Evolutionary conservation across 208 protist species (phyloP).

Genomic region (Endotrypanum monterogeii): DNA sequence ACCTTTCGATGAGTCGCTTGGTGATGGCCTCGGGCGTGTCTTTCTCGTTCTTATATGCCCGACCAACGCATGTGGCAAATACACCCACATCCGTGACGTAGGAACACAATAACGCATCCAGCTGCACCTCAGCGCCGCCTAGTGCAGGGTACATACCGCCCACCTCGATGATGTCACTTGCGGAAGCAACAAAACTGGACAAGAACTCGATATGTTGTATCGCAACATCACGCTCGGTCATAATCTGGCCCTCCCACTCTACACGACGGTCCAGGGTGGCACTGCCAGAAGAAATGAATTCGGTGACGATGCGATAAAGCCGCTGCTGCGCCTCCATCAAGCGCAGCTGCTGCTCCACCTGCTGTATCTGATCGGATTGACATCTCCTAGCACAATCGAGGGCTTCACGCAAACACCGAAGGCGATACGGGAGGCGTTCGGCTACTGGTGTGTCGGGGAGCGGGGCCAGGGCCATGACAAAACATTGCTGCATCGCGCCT

Average conservation of each 20-base stretch:
- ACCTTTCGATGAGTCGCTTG: conserved; percentile 60
- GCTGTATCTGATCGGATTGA: conserved; percentile 63
- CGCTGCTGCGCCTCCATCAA: conserved; percentile 77
- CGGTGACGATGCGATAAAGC: conserved; percentile 54
- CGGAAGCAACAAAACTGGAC: conserved; percentile 53
- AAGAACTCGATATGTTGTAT: conserved; percentile 70
- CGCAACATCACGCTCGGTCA: conserved; percentile 73
- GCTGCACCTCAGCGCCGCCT: conserved; percentile 86
- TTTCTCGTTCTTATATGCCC: conserved; percentile 51
- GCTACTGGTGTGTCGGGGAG: conserved; percentile 53
- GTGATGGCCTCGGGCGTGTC: conserved; percentile 57
- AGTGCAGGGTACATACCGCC: conserved; percentile 79
- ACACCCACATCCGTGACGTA: conserved; percentile 62
- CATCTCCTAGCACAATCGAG: conserved; percentile 71
- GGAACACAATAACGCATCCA: conserved; percentile 64
- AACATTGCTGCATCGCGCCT: conserved; percentile 76
- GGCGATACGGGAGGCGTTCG: conserved; percentile 74
- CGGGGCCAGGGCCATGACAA: conserved; percentile 65
- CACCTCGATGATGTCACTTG: conserved; percentile 58
- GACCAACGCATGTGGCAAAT: conserved; percentile 62
- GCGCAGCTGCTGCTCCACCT: conserved; percentile 68
- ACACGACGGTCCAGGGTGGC: conserved; percentile 42
- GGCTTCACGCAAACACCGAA: conserved; percentile 72
- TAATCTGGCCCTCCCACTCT: conserved; percentile 37
- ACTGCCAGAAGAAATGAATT: conserved; percentile 66